Evolutionary conservation across 1,139 yeast species (phyloP).

Genomic region (Williopsis jadinii): DNA sequence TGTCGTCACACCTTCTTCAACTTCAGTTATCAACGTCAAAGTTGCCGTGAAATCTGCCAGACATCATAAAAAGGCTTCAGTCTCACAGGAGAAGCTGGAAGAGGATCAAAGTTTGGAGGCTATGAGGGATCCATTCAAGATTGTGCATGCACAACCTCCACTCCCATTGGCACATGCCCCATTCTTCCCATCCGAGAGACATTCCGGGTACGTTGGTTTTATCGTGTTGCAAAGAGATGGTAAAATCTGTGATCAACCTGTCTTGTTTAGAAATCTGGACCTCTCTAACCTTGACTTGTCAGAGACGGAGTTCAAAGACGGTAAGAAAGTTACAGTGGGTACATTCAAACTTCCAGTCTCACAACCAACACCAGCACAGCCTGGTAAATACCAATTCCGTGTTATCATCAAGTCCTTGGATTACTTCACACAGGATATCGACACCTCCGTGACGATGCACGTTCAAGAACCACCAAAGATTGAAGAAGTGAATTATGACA

Average conservation of each 20-base stretch:
- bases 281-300: slow-evolving; percentile 48
- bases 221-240: slow-evolving; percentile 69
- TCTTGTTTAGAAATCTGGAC: slow-evolving; percentile 45
- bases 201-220: slow-evolving; percentile 59
- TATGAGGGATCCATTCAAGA: slow-evolving; percentile 63
- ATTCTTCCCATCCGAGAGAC: slow-evolving; percentile 56
- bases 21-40: slow-evolving; percentile 68
- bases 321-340: slow-evolving; percentile 39
- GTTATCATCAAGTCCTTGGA: slow-evolving; percentile 56
- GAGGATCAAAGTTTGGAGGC: slow-evolving; percentile 56
- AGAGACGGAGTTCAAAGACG: slow-evolving; percentile 40
- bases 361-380: slow-evolving; percentile 62
- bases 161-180: slow-evolving; percentile 67
- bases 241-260: slow-evolving; percentile 63
- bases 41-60: slow-evolving; percentile 67
- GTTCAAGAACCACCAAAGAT: slow-evolving; percentile 45
- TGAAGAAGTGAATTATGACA: slow-evolving; percentile 30
- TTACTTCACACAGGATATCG: slow-evolving; percentile 67
- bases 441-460: slow-evolving; percentile 55
- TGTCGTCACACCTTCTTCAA: slow-evolving; percentile 67
- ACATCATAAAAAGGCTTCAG: slow-evolving; percentile 33
- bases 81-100: slow-evolving; percentile 25
- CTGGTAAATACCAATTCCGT: slow-evolving; percentile 60
- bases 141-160: slow-evolving; percentile 57
- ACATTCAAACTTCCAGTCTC: slow-evolving; percentile 70